phyloP scores from a whole-genome alignment of 495 filamentous ascomycete species.

The Penicillium taxi region DNA sequence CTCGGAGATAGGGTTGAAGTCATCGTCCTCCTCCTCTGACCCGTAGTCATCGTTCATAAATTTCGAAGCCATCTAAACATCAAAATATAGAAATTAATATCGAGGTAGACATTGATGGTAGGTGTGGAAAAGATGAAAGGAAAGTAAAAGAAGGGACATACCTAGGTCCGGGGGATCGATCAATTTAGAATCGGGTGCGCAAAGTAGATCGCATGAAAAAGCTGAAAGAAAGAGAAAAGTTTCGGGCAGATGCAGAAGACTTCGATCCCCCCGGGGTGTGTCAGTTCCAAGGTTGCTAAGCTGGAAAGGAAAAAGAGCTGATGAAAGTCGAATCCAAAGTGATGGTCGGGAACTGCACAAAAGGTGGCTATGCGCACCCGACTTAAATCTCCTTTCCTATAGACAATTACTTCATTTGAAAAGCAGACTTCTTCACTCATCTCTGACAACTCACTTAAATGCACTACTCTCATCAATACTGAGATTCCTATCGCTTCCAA shows the following conservation, averaged over 20 bases:
- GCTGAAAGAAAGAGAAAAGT: not conserved
- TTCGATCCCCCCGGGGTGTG: conserved; percentile 5
- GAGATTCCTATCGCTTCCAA: too few relatives aligned
- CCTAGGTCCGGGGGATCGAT: too few relatives aligned
- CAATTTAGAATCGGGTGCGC: too few relatives aligned
- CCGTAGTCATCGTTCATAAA: conserved; percentile 52
- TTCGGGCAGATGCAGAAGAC: conserved; percentile 13
- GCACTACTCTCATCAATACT: too few relatives aligned
- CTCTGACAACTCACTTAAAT: too few relatives aligned
- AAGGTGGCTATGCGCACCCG: conserved; percentile 8
- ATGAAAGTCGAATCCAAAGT: conserved; percentile 13
- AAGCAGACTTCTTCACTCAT: too few relatives aligned
- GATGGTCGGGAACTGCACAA: conserved; percentile 6
- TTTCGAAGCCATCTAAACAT: conserved; percentile 37
- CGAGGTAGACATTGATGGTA: not conserved
- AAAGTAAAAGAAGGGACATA: conserved; percentile 1
- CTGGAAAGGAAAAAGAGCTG: conserved; percentile 6
- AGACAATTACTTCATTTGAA: too few relatives aligned
- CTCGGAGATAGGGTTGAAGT: conserved; percentile 67
- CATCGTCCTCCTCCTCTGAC: conserved; percentile 72
- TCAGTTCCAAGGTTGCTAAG: conserved; percentile 11
- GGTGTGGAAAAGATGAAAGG: conserved; percentile 1
- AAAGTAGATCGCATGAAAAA: not conserved
- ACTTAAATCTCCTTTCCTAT: not conserved
- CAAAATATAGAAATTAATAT: not conserved